phyloP scores from a whole-genome alignment of 225 moss, liverwort and hornwort species.

The Anthoceros angustus region DNA sequence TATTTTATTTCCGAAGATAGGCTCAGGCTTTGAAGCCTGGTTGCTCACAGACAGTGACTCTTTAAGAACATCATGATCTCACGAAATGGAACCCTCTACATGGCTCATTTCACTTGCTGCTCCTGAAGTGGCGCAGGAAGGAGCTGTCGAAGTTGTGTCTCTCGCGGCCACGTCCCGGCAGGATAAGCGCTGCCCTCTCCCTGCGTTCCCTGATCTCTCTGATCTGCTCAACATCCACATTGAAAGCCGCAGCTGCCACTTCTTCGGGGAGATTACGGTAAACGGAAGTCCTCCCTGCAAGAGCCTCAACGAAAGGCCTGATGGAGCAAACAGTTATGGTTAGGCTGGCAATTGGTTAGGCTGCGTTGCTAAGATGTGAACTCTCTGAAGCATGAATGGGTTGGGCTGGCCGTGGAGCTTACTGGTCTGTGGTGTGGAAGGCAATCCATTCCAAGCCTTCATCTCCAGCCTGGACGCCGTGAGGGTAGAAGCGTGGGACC shows the following conservation, averaged over 20 bases:
- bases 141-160: too few species aligned
- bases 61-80: too few species aligned
- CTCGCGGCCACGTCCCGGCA: neutral
- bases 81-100: too few species aligned
- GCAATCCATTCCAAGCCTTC: neutral
- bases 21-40: too few species aligned
- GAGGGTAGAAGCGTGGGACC: conserved; percentile 1
- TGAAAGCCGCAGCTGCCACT: neutral
- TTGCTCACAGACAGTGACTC: too few species aligned
- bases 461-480: neutral
- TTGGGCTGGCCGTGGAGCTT: neutral
- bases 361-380: neutral
- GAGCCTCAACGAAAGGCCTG: neutral
- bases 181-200: neutral
- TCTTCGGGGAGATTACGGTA: neutral
- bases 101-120: too few species aligned
- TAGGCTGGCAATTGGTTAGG: neutral
- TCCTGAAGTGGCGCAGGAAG: too few species aligned
- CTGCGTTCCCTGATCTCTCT: neutral
- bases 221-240: neutral
- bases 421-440: neutral
- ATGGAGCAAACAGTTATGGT: neutral
- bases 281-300: neutral
- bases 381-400: neutral
- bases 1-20: too few species aligned